Conservation (phyloP, 352 stramenopile genomes). For the Phytophthora citricola region DNA sequence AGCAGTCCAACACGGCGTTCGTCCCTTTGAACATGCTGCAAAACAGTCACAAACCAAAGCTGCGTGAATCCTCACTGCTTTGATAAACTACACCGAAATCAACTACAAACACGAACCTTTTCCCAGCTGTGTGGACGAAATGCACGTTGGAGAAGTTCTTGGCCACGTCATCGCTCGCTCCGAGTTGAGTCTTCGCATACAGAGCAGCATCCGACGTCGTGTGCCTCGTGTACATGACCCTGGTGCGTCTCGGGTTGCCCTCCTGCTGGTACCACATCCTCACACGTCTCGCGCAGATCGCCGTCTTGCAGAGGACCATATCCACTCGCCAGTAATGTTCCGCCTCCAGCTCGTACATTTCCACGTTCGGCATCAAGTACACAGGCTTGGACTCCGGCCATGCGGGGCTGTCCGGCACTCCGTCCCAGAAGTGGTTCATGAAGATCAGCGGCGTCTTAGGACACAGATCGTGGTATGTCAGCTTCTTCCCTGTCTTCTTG, state of each 20-base stretch:
- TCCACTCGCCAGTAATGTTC: conserved; percentile 53
- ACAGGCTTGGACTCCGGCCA: conserved; percentile 50
- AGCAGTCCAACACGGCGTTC: conserved; percentile 59
- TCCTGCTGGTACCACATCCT: conserved; percentile 59
- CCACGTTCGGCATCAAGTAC: conserved; percentile 61
- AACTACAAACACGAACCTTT: conserved; percentile 33
- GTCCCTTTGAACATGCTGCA: conserved; percentile 51
- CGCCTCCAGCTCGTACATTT: conserved; percentile 61
- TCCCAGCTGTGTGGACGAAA: conserved; percentile 46
- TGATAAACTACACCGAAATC: conserved; percentile 2
- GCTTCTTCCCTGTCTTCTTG: conserved; percentile 25
- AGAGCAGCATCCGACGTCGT: conserved; percentile 49
- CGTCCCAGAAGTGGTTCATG: conserved; percentile 70
- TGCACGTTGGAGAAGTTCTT: conserved; percentile 48
- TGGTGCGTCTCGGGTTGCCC: conserved; percentile 49
- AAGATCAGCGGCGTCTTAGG: conserved; percentile 57
- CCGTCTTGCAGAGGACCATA: conserved; percentile 64
- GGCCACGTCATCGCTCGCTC: conserved; percentile 1
- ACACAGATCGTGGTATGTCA: conserved; percentile 66
- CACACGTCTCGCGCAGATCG: conserved; percentile 48
- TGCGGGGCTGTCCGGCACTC: conserved; percentile 19
- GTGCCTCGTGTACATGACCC: conserved; percentile 55
- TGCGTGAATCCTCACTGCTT: conserved; percentile 11
- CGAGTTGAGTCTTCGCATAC: conserved; percentile 30
- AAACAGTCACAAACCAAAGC: conserved; percentile 3